Conservation (phyloP, 2,329 filamentous ascomycete species). For the Gnomoniopsis sp. region DNA sequence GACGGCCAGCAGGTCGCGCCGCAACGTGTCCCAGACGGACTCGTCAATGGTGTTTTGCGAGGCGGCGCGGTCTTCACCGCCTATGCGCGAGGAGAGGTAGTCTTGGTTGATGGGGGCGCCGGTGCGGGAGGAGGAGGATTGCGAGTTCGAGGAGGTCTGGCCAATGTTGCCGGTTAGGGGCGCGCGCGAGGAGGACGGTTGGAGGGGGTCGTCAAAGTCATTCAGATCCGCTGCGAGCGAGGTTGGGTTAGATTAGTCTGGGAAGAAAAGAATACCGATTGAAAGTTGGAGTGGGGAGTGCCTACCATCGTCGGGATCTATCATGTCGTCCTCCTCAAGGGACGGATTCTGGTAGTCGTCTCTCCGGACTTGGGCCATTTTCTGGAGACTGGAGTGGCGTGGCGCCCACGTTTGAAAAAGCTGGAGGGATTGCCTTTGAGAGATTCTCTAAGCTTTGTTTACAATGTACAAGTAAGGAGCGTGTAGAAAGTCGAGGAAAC, state of each 20-base stretch:
- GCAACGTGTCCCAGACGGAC: conserved; percentile 94
- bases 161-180: conserved; percentile 84
- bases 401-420: background rate
- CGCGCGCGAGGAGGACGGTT: conserved; percentile 65
- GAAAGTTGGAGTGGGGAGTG: conserved; percentile 14
- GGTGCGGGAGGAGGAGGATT: conserved; percentile 40
- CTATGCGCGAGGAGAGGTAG: conserved; percentile 85
- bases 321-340: conserved; percentile 62
- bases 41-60: conserved; percentile 95
- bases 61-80: conserved; percentile 87
- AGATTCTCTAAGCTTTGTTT: background rate
- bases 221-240: conserved; percentile 73
- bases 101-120: conserved; percentile 63
- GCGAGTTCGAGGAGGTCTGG: conserved; percentile 36
- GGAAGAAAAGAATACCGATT: background rate
- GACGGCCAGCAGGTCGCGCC: conserved; percentile 83
- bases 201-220: conserved; percentile 86
- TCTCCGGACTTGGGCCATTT: conserved; percentile 45
- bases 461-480: background rate
- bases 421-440: background rate
- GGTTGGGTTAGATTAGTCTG: background rate
- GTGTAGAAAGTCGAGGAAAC: background rate
- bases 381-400: conserved; percentile 24
- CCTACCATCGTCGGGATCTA: conserved; percentile 76
- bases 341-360: conserved; percentile 61